These are phyloP conservation scores for Tremellales sp. DNA, from an alignment of 1,284 basidiomycete species.

Conservation along the genomic window DNA sequence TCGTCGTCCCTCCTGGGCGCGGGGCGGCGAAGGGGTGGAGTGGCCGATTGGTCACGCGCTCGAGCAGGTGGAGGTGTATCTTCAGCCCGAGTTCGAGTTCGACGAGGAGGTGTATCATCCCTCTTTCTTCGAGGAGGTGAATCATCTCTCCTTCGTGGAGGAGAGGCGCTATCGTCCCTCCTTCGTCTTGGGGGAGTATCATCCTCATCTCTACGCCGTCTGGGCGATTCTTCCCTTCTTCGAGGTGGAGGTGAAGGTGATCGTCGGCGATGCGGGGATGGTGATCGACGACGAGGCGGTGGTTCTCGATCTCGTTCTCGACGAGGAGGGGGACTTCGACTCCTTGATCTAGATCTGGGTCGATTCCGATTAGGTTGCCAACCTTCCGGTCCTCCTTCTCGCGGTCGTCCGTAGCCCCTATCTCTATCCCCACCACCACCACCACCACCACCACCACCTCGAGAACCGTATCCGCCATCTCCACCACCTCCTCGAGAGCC, in stretches of 20 bases:
- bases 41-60: too few relatives aligned
- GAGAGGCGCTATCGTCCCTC: background rate
- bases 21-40: too few relatives aligned
- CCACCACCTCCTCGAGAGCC: constrained; percentile 16
- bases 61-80: too few relatives aligned
- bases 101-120: constrained; percentile 16
- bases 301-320: background rate
- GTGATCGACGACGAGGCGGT: constrained; percentile 3
- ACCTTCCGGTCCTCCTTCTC: constrained; percentile 2
- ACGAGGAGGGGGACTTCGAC: too few relatives aligned
- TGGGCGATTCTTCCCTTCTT: constrained; percentile 10
- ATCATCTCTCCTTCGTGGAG: constrained; percentile 3
- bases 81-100: background rate
- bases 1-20: too few relatives aligned
- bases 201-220: constrained; percentile 2
- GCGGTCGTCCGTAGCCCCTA: constrained; percentile 4
- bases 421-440: constrained; percentile 5
- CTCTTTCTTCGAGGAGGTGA: constrained; percentile 12
- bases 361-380: background rate
- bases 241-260: constrained; percentile 13
- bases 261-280: constrained; percentile 13
- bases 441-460: constrained; percentile 2
- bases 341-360: constrained; percentile 3
- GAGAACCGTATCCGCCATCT: constrained; percentile 1
- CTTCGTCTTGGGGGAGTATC: constrained; percentile 3